Conservation (phyloP, 352 stramenopile genomes). For the Phytophthora melonis region DNA sequence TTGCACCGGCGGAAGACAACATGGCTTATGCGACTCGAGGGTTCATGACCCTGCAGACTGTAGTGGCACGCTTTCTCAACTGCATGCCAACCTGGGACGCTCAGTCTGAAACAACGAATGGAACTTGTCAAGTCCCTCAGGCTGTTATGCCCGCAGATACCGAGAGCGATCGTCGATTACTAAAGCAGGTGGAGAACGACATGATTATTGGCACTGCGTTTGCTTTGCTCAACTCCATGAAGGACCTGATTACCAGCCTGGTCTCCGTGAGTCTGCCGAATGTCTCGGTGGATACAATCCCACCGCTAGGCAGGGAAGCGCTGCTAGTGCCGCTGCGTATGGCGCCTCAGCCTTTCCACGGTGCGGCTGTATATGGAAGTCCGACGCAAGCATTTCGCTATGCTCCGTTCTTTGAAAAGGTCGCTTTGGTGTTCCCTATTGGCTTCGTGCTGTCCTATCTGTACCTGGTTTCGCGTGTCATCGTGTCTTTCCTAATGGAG, state of each 20-base stretch:
- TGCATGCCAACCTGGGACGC: conserved; percentile 69
- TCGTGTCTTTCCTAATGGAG: conserved; percentile 92
- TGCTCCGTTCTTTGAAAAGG: conserved; percentile 82
- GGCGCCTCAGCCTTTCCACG: conserved; percentile 70
- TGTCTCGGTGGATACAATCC: conserved; percentile 46
- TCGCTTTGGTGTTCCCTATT: conserved; percentile 82
- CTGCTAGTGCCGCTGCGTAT: conserved; percentile 64
- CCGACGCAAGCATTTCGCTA: conserved; percentile 66
- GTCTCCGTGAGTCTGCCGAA: conserved; percentile 22
- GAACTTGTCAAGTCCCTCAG: conserved; percentile 54
- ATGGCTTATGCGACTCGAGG: conserved; percentile 65
- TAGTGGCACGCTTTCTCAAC: conserved; percentile 71
- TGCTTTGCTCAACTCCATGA: conserved; percentile 34
- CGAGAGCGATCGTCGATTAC: conserved; percentile 47
- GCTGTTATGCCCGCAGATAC: conserved; percentile 38
- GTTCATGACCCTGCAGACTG: conserved; percentile 82
- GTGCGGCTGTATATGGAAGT: conserved; percentile 52
- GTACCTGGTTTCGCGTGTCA: conserved; percentile 91
- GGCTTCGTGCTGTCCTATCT: conserved; percentile 94
- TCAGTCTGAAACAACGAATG: conserved; percentile 31
- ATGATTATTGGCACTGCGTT: conserved; percentile 62
- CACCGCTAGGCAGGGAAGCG: conserved; percentile 37
- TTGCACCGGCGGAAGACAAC: conserved; percentile 24
- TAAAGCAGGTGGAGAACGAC: conserved; percentile 60
- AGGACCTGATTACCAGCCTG: conserved; percentile 15